phyloP scores from a whole-genome alignment of 2,329 filamentous ascomycete species.

The Penicillium freii region DNA sequence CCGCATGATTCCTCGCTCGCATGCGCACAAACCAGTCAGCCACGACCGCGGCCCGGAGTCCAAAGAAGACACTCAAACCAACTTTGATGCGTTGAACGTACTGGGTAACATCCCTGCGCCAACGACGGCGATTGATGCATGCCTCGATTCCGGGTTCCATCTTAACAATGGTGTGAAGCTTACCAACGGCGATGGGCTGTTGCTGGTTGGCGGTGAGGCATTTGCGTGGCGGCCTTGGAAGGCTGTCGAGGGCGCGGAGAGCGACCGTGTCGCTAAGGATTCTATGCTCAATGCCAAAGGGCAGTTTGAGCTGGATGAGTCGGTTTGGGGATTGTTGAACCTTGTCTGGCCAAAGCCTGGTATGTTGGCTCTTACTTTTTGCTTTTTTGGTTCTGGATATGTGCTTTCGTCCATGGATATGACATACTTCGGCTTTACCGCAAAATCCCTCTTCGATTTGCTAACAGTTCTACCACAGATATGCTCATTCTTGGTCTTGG shows the following conservation, averaged over 20 bases:
- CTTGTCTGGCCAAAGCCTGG: conserved; percentile 86
- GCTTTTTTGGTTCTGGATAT: conserved; percentile 5
- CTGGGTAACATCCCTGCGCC: conserved; percentile 72
- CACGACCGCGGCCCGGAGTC: conserved; percentile 62
- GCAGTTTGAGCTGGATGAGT: conserved; percentile 72
- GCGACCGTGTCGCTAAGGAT: conserved; percentile 33
- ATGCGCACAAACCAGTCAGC: conserved; percentile 40
- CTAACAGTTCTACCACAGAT: conserved; percentile 53
- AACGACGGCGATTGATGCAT: conserved; percentile 79
- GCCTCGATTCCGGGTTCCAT: conserved; percentile 78
- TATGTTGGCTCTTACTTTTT: conserved; percentile 46
- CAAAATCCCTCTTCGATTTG: neutral
- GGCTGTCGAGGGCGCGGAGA: conserved; percentile 36
- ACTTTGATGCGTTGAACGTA: conserved; percentile 76
- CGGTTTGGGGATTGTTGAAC: conserved; percentile 72
- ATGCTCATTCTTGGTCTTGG: conserved; percentile 87
- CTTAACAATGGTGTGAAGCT: conserved; percentile 78
- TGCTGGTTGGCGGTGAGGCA: conserved; percentile 82
- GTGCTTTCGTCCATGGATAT: neutral
- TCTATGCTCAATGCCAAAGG: conserved; percentile 70
- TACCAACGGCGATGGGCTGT: conserved; percentile 64
- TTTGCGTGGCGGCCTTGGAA: conserved; percentile 88
- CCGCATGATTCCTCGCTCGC: conserved; percentile 34
- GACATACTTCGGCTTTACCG: neutral
- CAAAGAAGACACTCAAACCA: conserved; percentile 63